Base-by-base conservation (phyloP, 2,329 filamentous ascomycete species). In the Cercospora beticola region DNA sequence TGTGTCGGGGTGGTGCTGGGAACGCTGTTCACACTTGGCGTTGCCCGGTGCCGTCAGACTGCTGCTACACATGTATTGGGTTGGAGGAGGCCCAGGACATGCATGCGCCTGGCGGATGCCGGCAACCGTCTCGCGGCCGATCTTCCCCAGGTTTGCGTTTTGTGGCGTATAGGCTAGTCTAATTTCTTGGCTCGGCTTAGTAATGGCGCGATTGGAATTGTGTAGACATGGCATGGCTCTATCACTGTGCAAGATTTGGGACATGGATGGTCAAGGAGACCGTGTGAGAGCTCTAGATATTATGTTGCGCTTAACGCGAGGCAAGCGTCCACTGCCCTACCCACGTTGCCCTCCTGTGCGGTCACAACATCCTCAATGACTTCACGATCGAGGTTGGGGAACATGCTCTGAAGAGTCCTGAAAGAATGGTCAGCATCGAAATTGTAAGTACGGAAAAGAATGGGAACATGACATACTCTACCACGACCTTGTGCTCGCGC, bases 291-390 rank as follows among this genome's bases (percentile, higher is more conserved):
- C 31, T 36, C 30, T 59, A 59, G 28, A 59, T 30, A 59, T 59
- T 59, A 59, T 26, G 56, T 33, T 59, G 56, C 75, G 69, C 80
- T 83, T 65, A 84, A 69, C 23, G 81, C 81, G 33, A 84, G 74
- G 76, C 83, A 84, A 28, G 82, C 82, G 77, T 84, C 83, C 1
- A 84, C 83, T 1, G 83, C 83, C 52, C 80, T 70, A 0, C 82
- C 82, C 3, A 84, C 82, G 54, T 83, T 88, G 78, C 95, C 96
- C 81, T 97, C 90, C 82, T 99, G 97, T 83, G 96, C 89, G 79
- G 94, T 89, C 28, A 99, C 95, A 49, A 99, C 95, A 82, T 99
- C 95, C 76, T 94, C 94, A 77, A 99, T 98, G 43, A 99, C 87
- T 60, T 99, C 96, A 76, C 89, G 88, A 79, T 99, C 95, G 62